A percentile compares a stretch with the other conserved stretches of the same genome.
phyloP scores from a whole-genome alignment of 2,329 filamentous ascomycete species.

The Ascochyta fabae region DNA sequence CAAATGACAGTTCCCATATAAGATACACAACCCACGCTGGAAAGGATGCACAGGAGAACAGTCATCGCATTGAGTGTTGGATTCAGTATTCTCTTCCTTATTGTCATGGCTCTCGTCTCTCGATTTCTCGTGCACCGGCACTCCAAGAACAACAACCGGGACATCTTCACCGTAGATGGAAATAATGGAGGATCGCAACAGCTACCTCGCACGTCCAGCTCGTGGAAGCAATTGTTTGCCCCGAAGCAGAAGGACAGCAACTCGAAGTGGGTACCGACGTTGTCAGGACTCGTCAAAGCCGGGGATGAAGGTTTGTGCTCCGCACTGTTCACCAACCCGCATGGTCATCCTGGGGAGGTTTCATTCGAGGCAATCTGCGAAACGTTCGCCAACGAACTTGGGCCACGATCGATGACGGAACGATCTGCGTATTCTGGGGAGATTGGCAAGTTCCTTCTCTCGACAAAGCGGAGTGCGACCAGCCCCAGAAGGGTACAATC shows the following conservation, averaged over 20 bases:
- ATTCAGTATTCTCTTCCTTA: constrained; percentile 20
- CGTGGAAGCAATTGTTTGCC: constrained; percentile 30
- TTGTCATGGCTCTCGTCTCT: constrained; percentile 39
- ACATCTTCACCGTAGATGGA: constrained; percentile 20
- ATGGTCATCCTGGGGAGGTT: constrained; percentile 32
- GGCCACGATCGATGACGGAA: constrained; percentile 27
- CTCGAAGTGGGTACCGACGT: constrained; percentile 31
- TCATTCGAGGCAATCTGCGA: constrained; percentile 36
- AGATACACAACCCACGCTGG: constrained; percentile 11
- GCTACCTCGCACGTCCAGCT: constrained; percentile 21
- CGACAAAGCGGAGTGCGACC: constrained; percentile 18
- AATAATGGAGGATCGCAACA: constrained; percentile 22
- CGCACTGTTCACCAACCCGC: constrained; percentile 32
- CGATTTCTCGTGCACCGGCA: constrained; percentile 36
- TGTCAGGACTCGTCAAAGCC: constrained; percentile 43
- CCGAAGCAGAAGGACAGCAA: constrained; percentile 25
- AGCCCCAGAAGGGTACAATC: constrained; percentile 28
- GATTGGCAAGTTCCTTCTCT: constrained; percentile 32
- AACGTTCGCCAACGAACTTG: constrained; percentile 35
- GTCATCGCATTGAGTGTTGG: constrained; percentile 28
- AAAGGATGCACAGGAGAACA: constrained; percentile 14
- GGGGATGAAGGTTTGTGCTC: constrained; percentile 41
- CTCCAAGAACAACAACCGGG: constrained; percentile 23
- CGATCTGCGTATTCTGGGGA: constrained; percentile 32
- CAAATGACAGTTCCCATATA: constrained; percentile 32